Evolutionary conservation across 345 rosid species (phyloP).

Genomic region (Gossypium longicalyx): DNA sequence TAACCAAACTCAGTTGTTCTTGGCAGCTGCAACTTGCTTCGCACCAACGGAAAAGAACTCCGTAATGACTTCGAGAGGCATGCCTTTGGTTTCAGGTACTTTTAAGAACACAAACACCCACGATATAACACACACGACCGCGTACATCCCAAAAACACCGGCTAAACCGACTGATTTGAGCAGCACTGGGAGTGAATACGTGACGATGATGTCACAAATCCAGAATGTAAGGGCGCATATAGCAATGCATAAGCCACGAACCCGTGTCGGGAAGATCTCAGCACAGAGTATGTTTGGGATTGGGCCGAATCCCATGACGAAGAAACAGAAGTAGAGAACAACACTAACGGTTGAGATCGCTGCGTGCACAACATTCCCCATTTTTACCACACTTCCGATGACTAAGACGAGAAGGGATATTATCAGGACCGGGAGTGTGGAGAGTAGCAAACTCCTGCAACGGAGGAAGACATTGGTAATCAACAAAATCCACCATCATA

Average conservation of each 20-base stretch:
- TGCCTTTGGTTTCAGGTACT: slow-evolving; percentile 94
- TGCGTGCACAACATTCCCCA: slow-evolving; percentile 54
- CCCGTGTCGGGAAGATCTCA: slow-evolving; percentile 92
- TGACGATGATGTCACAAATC: slow-evolving; percentile 73
- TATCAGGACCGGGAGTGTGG: slow-evolving; percentile 72
- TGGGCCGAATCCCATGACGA: slow-evolving; percentile 98
- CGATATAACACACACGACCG: slow-evolving; percentile 61
- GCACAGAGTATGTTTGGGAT: slow-evolving; percentile 90
- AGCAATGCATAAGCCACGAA: slow-evolving; percentile 91
- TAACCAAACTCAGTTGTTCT: slow-evolving; percentile 32
- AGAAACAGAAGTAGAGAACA: slow-evolving; percentile 76
- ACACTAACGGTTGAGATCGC: slow-evolving; percentile 66
- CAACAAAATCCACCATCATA: neutral
- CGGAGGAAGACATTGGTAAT: neutral
- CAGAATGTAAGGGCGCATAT: slow-evolving; percentile 83
- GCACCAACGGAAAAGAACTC: slow-evolving; percentile 94
- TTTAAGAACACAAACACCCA: slow-evolving; percentile 69
- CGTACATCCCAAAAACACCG: slow-evolving; percentile 78
- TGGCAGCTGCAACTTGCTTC: slow-evolving; percentile 54
- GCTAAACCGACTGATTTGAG: slow-evolving; percentile 75
- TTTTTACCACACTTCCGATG: slow-evolving; percentile 44
- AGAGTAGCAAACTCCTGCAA: slow-evolving; percentile 80
- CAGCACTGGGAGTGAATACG: slow-evolving; percentile 76
- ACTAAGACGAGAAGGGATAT: slow-evolving; percentile 55
- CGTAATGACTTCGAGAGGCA: slow-evolving; percentile 94